Conservation (phyloP, 208 protist genomes). For the Willaertia magna region DNA sequence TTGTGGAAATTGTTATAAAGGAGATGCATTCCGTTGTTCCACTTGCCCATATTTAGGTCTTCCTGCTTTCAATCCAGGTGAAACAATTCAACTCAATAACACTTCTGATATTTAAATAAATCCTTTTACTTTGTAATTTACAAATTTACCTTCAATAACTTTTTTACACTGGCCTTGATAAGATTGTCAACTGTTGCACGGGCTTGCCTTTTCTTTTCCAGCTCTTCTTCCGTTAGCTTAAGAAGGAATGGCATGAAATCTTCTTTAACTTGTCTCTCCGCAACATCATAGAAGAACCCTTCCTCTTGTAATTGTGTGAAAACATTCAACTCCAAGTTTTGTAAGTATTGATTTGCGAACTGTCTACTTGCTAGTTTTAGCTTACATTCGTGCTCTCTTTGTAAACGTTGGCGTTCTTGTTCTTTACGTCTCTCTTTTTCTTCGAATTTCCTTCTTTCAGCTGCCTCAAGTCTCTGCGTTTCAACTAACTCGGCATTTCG, state of each 20-base stretch:
- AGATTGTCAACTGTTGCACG: conserved; percentile 46
- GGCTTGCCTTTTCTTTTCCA: conserved; percentile 61
- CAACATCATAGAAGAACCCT: conserved; percentile 85
- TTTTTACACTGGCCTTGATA: background rate
- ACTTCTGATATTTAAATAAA: background rate
- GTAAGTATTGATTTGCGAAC: conserved; percentile 78
- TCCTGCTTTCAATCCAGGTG: conserved; percentile 5
- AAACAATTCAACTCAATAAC: background rate
- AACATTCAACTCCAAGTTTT: conserved; percentile 71
- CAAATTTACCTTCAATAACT: background rate
- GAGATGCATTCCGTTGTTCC: conserved; percentile 11
- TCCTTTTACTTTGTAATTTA: background rate
- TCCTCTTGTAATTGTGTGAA: conserved; percentile 71
- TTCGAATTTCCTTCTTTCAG: conserved; percentile 77
- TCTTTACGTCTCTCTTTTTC: conserved; percentile 83
- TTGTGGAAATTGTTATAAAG: conserved; percentile 4
- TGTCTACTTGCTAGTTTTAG: conserved; percentile 78
- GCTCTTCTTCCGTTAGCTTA: conserved; percentile 52
- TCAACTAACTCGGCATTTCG: conserved; percentile 85
- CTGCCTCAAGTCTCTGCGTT: conserved; percentile 80
- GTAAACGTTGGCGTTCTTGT: conserved; percentile 74
- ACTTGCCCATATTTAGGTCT: conserved; percentile 5
- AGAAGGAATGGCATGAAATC: conserved; percentile 85
- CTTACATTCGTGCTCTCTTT: conserved; percentile 57
- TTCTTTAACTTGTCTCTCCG: conserved; percentile 78